These are phyloP conservation scores for Daedalea quercina DNA, from an alignment of 768 basidiomycete genomes.

Conservation along the genomic window DNA sequence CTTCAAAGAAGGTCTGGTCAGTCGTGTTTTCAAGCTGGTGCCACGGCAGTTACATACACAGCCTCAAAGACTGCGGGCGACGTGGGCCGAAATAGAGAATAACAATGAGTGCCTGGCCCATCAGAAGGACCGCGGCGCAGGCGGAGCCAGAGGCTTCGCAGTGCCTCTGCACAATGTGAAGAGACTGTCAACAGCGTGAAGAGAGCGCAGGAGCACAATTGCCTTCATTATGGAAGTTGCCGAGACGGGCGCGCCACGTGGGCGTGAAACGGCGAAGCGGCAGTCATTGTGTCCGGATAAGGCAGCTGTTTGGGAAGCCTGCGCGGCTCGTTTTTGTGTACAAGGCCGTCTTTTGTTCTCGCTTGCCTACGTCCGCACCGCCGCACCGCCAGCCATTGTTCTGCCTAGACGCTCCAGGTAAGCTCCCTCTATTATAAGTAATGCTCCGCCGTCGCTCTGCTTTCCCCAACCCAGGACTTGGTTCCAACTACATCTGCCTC, in stretches of 20 bases:
- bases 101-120: too few species aligned
- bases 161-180: too few species aligned
- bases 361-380: conserved; percentile 17
- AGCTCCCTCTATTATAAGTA: conserved; percentile 23
- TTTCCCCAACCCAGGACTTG: conserved; percentile 23
- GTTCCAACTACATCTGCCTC: conserved; percentile 18
- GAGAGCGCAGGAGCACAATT: background rate
- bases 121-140: too few species aligned
- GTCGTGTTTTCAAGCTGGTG: too few species aligned
- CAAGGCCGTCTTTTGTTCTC: conserved; percentile 24
- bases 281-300: conserved; percentile 21
- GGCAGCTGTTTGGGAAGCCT: conserved; percentile 16
- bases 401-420: conserved; percentile 11
- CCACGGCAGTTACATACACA: too few species aligned
- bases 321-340: conserved; percentile 10
- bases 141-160: too few species aligned
- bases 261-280: conserved; percentile 11
- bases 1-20: too few species aligned
- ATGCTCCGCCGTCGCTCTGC: conserved; percentile 7
- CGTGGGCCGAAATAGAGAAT: too few species aligned
- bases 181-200: too few species aligned
- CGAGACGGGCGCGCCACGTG: conserved; percentile 18
- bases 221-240: conserved; percentile 3
- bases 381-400: conserved; percentile 23
- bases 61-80: too few species aligned